phyloP scores from a whole-genome alignment of 2,329 filamentous ascomycete species.

The Stylonectria norvegica region DNA sequence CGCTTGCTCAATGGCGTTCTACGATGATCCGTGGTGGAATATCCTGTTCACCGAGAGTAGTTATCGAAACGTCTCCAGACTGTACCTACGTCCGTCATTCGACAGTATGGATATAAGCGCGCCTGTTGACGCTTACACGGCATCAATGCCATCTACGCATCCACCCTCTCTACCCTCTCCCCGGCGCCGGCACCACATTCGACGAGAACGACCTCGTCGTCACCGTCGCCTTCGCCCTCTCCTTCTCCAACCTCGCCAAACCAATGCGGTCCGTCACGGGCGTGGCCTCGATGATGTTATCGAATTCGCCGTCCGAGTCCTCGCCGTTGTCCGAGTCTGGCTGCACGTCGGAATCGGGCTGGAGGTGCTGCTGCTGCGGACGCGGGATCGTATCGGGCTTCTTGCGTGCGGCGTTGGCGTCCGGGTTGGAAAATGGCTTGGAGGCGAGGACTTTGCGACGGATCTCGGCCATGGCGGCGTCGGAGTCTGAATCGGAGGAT shows the following conservation, averaged over 20 bases:
- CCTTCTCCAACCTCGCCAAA: conserved; percentile 53
- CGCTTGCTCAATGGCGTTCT: too few relatives aligned
- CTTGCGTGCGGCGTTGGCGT: conserved; percentile 41
- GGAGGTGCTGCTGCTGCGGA: conserved; percentile 49
- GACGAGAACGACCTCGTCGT: conserved; percentile 52
- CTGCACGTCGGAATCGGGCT: conserved; percentile 63
- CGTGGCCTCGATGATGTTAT: conserved; percentile 88
- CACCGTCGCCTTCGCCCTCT: conserved; percentile 45
- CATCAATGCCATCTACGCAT: too few relatives aligned
- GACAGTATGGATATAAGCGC: too few relatives aligned
- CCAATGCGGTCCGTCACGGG: conserved; percentile 85
- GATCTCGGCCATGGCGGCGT: conserved; percentile 85
- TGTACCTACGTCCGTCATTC: too few relatives aligned
- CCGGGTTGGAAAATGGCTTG: conserved; percentile 67
- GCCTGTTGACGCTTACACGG: too few relatives aligned
- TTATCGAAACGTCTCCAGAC: too few relatives aligned
- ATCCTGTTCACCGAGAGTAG: too few relatives aligned
- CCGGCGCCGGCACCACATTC: conserved; percentile 46
- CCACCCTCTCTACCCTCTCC: conserved; percentile 45
- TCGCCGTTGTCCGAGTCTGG: conserved; percentile 67
- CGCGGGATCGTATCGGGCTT: conserved; percentile 61
- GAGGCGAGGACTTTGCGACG: conserved; percentile 86
- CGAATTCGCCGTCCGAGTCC: conserved; percentile 74
- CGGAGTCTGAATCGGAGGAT: conserved; percentile 78
- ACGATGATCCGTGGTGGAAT: too few relatives aligned